phyloP scores from a whole-genome alignment of 345 rosid genomes.

The Alliaria petiolata region DNA sequence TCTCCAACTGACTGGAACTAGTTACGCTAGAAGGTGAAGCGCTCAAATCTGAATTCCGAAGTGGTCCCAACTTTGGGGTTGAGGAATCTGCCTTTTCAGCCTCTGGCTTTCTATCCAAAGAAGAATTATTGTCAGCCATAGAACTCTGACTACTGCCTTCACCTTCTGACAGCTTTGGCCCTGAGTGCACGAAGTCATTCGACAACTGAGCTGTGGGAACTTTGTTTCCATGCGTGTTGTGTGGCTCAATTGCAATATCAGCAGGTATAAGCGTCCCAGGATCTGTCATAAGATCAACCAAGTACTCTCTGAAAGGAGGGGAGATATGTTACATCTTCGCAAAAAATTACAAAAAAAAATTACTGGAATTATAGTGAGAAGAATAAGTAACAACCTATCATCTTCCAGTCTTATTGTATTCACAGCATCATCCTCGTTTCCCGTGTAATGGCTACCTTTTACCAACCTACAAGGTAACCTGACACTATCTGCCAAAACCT shows the following conservation, averaged over 20 bases:
- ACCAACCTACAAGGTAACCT: constrained; percentile 88
- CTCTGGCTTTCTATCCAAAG: constrained; percentile 37
- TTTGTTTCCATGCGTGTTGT: constrained; percentile 45
- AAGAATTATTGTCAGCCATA: constrained; percentile 32
- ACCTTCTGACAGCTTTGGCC: constrained; percentile 47
- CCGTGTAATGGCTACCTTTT: constrained; percentile 98
- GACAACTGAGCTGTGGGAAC: constrained; percentile 41
- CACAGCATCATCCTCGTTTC: constrained; percentile 96
- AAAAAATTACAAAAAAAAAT: background rate
- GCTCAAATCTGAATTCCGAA: constrained; percentile 45
- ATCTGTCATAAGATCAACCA: constrained; percentile 99
- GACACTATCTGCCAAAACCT: constrained; percentile 91
- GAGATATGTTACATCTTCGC: constrained; percentile 23
- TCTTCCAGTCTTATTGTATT: constrained; percentile 82
- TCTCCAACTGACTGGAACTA: constrained; percentile 49
- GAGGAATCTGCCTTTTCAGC: constrained; percentile 37
- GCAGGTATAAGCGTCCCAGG: constrained; percentile 99
- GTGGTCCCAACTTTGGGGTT: constrained; percentile 33
- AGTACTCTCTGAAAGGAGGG: constrained; percentile 75
- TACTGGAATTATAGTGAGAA: constrained; percentile 19
- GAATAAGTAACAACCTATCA: constrained; percentile 63
- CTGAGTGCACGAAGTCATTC: constrained; percentile 43
- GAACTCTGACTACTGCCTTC: constrained; percentile 69
- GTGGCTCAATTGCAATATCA: constrained; percentile 59
- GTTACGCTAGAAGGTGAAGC: constrained; percentile 46